Evolutionary conservation across 148 eudicot species (phyloP), one percentile per base, ranked within the genome.

Genomic region (Fagopyrum homotropicum): DNA sequence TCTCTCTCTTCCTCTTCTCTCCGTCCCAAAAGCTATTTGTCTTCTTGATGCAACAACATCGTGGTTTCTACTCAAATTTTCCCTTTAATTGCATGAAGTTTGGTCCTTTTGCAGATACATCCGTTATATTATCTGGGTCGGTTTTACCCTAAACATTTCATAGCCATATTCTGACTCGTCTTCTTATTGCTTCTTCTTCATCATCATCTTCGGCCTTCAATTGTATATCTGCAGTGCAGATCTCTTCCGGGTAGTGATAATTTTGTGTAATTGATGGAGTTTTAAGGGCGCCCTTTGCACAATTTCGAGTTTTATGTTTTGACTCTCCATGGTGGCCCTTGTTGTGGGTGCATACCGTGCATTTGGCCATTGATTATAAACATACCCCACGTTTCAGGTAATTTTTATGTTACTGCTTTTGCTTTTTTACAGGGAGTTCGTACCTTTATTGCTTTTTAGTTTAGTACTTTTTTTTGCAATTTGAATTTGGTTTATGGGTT

Each of bases 361-460:
- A 35, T 64, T 64, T 40, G 14, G 70, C 70, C 46, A 45, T 64
- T 64, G 70, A 35, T 64, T 10, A 30, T 30, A 64, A 64, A 35
- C 70, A 11, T 35, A 64, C 70, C 46, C 45, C 70, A 64, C 70
- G 70, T 40, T 64, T 14, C 70, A 12, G 70, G 70, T 64, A 64
- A 40, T 35, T 64, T 35, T 30, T 9, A 30, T 30, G 30, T 35
- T 35, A 63, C 45, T 35, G 69, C 45, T 63, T 63, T 30, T 63
- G n/a, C 44, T 30, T 63, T 57, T 9, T 63, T 7, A 35, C 9
- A 49, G 3, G 69, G 45, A 2, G 69, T 11, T 63, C 52, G 45
- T 16, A 63, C 30, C 69, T 63, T 63, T 63, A 19, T 11, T 14
- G 69, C 69, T 12, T 63, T 63, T 63, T 63, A 22, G 63, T n/a